A percentile compares a stretch with the other conserved stretches of the same genome.
Conservation (phyloP, 257 asterid species). For the Phtheirospermum japonicum region DNA sequence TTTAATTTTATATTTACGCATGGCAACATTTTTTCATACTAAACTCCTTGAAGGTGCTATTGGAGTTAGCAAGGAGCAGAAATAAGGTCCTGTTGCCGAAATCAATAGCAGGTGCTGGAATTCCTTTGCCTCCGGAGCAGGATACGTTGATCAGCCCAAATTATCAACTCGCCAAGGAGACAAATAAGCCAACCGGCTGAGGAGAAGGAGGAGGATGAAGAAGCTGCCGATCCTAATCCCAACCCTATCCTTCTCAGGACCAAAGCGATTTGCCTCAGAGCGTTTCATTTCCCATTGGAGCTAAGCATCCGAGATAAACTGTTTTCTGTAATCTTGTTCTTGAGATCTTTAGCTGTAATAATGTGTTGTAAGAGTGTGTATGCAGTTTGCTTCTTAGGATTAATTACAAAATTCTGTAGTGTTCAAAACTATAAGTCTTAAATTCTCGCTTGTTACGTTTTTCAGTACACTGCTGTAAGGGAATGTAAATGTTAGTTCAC, state of each 20-base stretch:
- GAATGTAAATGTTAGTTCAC: too few relatives aligned
- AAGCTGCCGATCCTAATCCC: constrained; percentile 41
- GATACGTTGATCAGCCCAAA: constrained; percentile 82
- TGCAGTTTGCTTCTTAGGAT: too few relatives aligned
- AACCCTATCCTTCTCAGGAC: constrained; percentile 42
- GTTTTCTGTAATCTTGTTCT: too few relatives aligned
- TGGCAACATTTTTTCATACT: not conserved
- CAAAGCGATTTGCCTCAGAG: constrained; percentile 53
- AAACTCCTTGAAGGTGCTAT: constrained; percentile 48
- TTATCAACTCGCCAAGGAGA: constrained; percentile 69
- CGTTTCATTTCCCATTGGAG: constrained; percentile 69
- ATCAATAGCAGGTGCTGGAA: constrained; percentile 51
- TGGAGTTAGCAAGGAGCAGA: constrained; percentile 82
- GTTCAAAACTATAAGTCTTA: too few relatives aligned
- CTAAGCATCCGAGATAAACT: constrained; percentile 50
- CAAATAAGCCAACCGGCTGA: constrained; percentile 45
- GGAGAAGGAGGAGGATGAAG: constrained; percentile 85
- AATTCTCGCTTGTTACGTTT: too few relatives aligned
- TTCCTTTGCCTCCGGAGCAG: constrained; percentile 79
- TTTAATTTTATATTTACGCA: not conserved
- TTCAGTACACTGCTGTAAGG: too few relatives aligned
- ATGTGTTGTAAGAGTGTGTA: too few relatives aligned
- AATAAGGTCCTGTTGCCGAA: constrained; percentile 78
- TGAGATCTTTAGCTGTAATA: too few relatives aligned
- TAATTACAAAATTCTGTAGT: too few relatives aligned